Percentiles rank a stretch among this genome's conserved stretches.
phyloP scores from a whole-genome alignment of 169 alveolate species.

The Plasmodium gaboni region DNA sequence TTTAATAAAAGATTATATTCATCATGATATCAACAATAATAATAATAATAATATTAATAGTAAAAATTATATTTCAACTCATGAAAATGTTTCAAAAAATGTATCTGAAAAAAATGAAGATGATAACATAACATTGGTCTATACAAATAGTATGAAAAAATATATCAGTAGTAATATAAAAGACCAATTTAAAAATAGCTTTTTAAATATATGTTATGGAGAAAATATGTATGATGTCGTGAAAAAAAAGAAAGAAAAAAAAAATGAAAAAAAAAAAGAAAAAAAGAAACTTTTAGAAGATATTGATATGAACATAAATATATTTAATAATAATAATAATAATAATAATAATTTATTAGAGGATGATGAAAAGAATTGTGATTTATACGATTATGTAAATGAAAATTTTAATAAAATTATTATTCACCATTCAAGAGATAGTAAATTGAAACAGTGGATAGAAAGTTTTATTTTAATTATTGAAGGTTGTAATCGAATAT shows the following conservation, averaged over 20 bases:
- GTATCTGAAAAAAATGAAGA: no score
- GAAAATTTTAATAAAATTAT: conserved; percentile 67
- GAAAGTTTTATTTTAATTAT: conserved; percentile 71
- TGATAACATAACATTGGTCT: no score
- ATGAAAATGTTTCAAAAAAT: no score
- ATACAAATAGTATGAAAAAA: no score
- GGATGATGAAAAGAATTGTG: neutral
- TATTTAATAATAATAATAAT: conserved; percentile 8
- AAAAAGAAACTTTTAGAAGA: conserved; percentile 4
- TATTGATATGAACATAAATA: conserved; percentile 4
- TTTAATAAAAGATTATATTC: no score
- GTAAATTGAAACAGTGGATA: conserved; percentile 67
- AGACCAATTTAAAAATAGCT: no score
- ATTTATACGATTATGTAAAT: conserved; percentile 63
- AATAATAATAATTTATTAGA: neutral
- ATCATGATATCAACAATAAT: neutral
- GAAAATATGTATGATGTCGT: no score
- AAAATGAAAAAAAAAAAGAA: conserved; percentile 2
- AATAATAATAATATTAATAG: neutral
- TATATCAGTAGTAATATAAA: no score
- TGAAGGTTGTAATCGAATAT: conserved; percentile 64
- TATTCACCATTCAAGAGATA: conserved; percentile 73
- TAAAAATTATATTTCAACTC: no score
- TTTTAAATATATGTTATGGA: no score
- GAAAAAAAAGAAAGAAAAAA: neutral